phyloP scores from a whole-genome alignment of 768 basidiomycete species.

The Rhodosporidiobolus odoratus region DNA sequence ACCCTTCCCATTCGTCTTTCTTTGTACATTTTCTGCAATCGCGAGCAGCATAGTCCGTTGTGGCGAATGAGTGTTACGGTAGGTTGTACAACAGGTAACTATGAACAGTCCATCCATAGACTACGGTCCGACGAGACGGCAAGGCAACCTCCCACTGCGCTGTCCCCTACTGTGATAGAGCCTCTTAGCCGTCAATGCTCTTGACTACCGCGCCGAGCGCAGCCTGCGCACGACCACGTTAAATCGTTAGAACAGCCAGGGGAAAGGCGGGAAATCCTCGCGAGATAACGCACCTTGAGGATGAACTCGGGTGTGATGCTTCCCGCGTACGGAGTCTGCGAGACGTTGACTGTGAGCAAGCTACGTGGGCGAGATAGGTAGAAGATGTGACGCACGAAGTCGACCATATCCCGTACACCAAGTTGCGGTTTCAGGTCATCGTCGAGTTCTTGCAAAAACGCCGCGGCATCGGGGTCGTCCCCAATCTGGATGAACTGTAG shows the following conservation, averaged over 20 bases:
- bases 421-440: conserved; percentile 35
- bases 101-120: not conserved
- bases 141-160: not conserved
- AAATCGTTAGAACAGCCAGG: not conserved
- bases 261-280: not conserved
- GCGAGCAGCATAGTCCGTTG: not conserved
- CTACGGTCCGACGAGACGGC: not conserved
- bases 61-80: not conserved
- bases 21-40: not conserved
- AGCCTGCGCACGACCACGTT: not conserved
- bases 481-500: conserved; percentile 41
- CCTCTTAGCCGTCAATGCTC: not conserved
- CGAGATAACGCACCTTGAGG: conserved; percentile 21
- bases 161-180: not conserved
- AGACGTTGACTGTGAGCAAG: not conserved
- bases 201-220: conserved; percentile 13
- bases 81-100: not conserved
- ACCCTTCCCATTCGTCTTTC: not conserved
- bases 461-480: conserved; percentile 31
- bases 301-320: conserved; percentile 17
- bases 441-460: conserved; percentile 32
- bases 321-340: conserved; percentile 12
- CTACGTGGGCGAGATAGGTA: not conserved
- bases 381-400: not conserved
- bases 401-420: conserved; percentile 34